phyloP scores from a whole-genome alignment of 495 filamentous ascomycete genomes.

The Entonaema liquescens region DNA sequence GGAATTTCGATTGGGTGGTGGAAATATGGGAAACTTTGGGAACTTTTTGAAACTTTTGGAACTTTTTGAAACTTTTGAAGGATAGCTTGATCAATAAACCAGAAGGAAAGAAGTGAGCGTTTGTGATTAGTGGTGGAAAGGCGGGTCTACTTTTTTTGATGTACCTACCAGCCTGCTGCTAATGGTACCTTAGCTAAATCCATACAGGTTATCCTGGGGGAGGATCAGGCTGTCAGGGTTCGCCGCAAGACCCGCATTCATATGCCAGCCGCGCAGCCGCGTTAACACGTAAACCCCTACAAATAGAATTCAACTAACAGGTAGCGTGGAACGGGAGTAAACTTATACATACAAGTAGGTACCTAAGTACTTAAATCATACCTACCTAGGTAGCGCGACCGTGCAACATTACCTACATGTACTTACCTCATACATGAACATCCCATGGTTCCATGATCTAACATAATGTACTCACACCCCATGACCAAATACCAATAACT shows the following conservation, averaged over 20 bases:
- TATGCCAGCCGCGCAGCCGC: background rate
- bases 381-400: too few species aligned
- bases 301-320: too few species aligned
- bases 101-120: constrained; percentile 1
- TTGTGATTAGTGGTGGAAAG: constrained; percentile 2
- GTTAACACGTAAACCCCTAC: background rate
- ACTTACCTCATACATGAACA: too few species aligned
- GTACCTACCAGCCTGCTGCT: background rate
- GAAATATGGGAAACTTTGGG: background rate
- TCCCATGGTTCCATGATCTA: too few species aligned
- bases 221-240: background rate
- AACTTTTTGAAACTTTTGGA: background rate
- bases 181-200: constrained; percentile 6
- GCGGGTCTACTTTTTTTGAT: background rate
- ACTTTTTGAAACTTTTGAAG: background rate
- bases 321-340: too few species aligned
- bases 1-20: background rate
- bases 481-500: too few species aligned
- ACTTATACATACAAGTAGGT: too few species aligned
- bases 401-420: too few species aligned
- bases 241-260: background rate
- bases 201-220: constrained; percentile 1
- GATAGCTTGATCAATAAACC: background rate
- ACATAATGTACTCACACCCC: too few species aligned
- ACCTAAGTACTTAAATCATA: too few species aligned